Conservation (phyloP, 2,329 filamentous ascomycete species). For the Capronia coronata region DNA sequence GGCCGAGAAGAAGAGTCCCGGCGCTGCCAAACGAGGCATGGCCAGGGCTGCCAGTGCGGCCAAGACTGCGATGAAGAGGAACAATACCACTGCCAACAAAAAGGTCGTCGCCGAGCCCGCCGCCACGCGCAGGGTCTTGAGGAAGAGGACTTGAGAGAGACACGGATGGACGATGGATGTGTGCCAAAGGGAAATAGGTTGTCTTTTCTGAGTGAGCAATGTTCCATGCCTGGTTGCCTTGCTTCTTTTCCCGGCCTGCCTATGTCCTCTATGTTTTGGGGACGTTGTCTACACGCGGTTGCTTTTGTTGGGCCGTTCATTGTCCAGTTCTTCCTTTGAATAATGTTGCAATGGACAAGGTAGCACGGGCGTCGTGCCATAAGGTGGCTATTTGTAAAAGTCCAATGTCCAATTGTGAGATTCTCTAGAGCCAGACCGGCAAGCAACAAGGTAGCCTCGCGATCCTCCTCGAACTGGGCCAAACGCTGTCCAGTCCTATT, state of each 20-base stretch:
- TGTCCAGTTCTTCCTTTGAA: too few species aligned
- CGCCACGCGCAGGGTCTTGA: slow-evolving; percentile 36
- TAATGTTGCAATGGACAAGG: too few species aligned
- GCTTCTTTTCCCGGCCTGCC: neutral
- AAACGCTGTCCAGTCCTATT: neutral
- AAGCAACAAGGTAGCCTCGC: too few species aligned
- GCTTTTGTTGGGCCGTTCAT: too few species aligned
- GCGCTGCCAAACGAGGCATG: slow-evolving; percentile 15
- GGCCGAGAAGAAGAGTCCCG: slow-evolving; percentile 2
- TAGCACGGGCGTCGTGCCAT: too few species aligned
- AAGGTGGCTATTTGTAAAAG: too few species aligned
- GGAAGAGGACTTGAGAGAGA: slow-evolving; percentile 30
- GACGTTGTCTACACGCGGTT: too few species aligned
- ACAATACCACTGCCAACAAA: slow-evolving; percentile 34
- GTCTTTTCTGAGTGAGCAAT: neutral
- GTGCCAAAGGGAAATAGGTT: too few species aligned
- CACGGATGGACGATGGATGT: neutral
- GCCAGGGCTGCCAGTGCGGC: slow-evolving; percentile 16
- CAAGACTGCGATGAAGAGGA: slow-evolving; percentile 27
- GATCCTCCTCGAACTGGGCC: too few species aligned
- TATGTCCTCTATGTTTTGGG: neutral
- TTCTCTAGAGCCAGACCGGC: too few species aligned
- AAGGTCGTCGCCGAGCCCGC: slow-evolving; percentile 32
- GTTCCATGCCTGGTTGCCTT: neutral
- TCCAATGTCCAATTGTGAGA: too few species aligned